A percentile compares a stretch with the other conserved stretches of the same genome.
Conservation (phyloP, 2,329 filamentous ascomycete genomes). For the Penicillium expansum region DNA sequence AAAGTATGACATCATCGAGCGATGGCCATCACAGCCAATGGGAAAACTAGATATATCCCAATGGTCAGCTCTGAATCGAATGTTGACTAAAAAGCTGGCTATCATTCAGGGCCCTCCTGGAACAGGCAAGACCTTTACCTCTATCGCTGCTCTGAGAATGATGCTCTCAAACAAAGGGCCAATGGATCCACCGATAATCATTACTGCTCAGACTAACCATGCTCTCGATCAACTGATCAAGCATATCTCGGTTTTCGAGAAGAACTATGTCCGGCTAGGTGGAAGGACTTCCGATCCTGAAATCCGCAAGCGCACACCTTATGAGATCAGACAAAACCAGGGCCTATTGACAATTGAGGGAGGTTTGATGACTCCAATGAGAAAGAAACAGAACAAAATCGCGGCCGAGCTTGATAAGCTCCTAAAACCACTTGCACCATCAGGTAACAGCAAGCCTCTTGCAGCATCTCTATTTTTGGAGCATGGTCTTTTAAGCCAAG, state of each 20-base stretch:
- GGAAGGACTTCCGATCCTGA: conserved; percentile 64
- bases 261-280: conserved; percentile 64
- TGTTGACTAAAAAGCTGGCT: conserved; percentile 68
- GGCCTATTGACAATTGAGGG: conserved; percentile 39
- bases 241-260: conserved; percentile 61
- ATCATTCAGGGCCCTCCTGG: conserved; percentile 82
- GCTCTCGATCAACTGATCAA: conserved; percentile 77
- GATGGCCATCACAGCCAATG: conserved; percentile 50
- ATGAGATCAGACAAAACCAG: conserved; percentile 52
- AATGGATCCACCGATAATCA: conserved; percentile 66
- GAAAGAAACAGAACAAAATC: conserved; percentile 44
- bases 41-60: conserved; percentile 68
- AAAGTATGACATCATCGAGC: conserved; percentile 48
- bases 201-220: conserved; percentile 87
- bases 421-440: conserved; percentile 42
- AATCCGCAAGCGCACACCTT: conserved; percentile 66
- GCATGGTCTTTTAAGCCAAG: conserved; percentile 58
- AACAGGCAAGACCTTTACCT: conserved; percentile 79
- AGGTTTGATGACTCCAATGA: conserved; percentile 41
- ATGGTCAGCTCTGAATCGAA: conserved; percentile 62
- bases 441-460: conserved; percentile 46
- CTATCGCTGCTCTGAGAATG: conserved; percentile 66
- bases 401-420: conserved; percentile 42
- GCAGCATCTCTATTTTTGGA: conserved; percentile 54
- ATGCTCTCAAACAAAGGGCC: conserved; percentile 58